phyloP scores from a whole-genome alignment of 73 alveolate genomes.

The Paramecium pentaurelia region DNA sequence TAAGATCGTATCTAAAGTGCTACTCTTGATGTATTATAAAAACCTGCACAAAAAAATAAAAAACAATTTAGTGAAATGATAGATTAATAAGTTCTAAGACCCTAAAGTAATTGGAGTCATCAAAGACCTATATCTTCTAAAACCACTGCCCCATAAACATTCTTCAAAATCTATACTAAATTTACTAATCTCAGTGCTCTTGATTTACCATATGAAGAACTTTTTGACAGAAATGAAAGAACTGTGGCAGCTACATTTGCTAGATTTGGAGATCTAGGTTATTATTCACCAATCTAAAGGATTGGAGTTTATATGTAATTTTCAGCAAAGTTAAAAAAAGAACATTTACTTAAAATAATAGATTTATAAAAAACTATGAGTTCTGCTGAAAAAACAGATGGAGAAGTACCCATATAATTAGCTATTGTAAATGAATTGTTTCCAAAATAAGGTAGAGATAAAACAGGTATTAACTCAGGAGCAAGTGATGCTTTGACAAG shows the following conservation, averaged over 20 bases:
- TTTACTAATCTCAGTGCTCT: constrained; percentile 51
- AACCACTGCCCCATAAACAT: constrained; percentile 13
- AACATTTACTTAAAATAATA: constrained; percentile 84
- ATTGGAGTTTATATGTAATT: constrained; percentile 93
- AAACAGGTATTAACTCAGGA: constrained; percentile 69
- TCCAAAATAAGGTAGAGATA: constrained; percentile 70
- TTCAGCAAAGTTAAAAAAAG: constrained; percentile 84
- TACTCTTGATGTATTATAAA: not conserved
- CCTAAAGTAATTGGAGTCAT: constrained; percentile 19
- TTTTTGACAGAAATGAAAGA: constrained; percentile 95
- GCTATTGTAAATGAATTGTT: constrained; percentile 73
- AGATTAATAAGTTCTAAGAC: not conserved
- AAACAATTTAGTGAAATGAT: not conserved
- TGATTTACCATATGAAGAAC: constrained; percentile 84
- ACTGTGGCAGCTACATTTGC: constrained; percentile 96
- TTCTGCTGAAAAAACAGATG: constrained; percentile 54
- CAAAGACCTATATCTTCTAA: constrained; percentile 46
- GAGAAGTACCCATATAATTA: constrained; percentile 65
- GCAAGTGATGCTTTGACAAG: constrained; percentile 69
- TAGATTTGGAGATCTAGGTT: constrained; percentile 90
- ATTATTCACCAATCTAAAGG: constrained; percentile 90
- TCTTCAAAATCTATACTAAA: constrained; percentile 35
- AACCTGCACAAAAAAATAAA: not conserved
- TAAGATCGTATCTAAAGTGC: constrained; percentile 32
- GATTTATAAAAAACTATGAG: constrained; percentile 80